phyloP scores from a whole-genome alignment of 768 basidiomycete species.

The Suillus spraguei region DNA sequence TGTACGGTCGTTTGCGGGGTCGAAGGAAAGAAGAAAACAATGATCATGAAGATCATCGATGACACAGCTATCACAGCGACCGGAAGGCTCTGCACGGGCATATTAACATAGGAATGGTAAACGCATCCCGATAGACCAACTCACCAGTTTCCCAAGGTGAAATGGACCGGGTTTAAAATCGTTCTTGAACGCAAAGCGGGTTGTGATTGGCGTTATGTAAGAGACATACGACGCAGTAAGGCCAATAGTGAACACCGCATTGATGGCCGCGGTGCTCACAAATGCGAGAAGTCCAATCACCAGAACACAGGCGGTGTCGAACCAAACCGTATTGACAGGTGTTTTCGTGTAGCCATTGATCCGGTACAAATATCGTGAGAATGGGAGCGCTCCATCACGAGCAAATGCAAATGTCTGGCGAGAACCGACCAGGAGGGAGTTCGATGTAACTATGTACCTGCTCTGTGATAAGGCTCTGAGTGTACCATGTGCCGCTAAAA shows the following conservation, averaged over 20 bases:
- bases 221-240: constrained; percentile 1
- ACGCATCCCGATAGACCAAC: neutral
- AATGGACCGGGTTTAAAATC: constrained; percentile 3
- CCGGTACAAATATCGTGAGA: constrained; percentile 2
- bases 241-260: neutral
- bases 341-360: constrained; percentile 3
- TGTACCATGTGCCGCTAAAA: neutral
- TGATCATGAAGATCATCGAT: constrained; percentile 4
- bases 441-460: constrained; percentile 2
- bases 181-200: neutral
- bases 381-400: constrained; percentile 4
- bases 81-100: neutral
- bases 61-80: constrained; percentile 1
- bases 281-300: constrained; percentile 2
- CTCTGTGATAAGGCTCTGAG: neutral
- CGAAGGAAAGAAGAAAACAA: constrained; percentile 1
- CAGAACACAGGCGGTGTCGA: neutral
- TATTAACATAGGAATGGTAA: neutral
- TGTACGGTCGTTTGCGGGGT: neutral
- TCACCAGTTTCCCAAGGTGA: neutral
- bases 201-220: neutral
- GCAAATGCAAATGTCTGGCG: constrained; percentile 4
- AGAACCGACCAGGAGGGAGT: constrained; percentile 4
- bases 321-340: neutral
- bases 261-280: constrained; percentile 2